Conservation (phyloP, 2,329 filamentous ascomycete genomes). For the Grosmannia clavigera region DNA sequence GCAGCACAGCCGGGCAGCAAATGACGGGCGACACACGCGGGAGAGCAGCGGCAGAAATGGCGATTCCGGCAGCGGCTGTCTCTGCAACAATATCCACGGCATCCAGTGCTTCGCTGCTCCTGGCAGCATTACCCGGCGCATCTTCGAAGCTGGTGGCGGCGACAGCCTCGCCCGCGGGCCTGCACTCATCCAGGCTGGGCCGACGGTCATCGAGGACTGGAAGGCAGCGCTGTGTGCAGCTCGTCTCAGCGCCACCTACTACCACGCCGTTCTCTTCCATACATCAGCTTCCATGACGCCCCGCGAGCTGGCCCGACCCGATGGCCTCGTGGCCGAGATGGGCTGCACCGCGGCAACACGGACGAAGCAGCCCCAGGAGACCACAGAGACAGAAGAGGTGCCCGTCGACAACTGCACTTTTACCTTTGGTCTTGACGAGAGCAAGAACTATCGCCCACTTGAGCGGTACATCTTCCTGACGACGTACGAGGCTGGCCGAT, state of each 20-base stretch:
- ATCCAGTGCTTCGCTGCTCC: constrained; percentile 7
- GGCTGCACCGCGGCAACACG: not conserved
- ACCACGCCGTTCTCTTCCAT: constrained; percentile 1
- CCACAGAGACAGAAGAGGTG: not conserved
- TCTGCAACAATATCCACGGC: constrained; percentile 2
- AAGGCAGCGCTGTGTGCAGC: not conserved
- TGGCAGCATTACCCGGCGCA: not conserved
- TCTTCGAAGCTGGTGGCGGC: not conserved
- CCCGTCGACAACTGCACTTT: not conserved
- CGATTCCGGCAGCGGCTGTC: not conserved
- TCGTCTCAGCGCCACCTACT: constrained; percentile 1
- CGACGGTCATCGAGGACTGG: constrained; percentile 2
- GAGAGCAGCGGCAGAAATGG: not conserved
- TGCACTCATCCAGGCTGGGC: not conserved
- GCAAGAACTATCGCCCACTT: not conserved
- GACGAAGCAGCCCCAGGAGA: not conserved
- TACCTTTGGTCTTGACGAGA: not conserved
- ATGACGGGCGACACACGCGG: not conserved
- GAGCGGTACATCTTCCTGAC: constrained; percentile 10
- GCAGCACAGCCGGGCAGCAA: not conserved
- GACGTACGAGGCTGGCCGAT: not conserved
- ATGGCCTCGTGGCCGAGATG: not conserved
- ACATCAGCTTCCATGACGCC: not conserved
- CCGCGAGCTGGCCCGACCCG: not conserved
- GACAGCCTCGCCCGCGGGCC: not conserved